phyloP scores from a whole-genome alignment of 176 grass and related monocot genomes.

The Thalia dealbata region DNA sequence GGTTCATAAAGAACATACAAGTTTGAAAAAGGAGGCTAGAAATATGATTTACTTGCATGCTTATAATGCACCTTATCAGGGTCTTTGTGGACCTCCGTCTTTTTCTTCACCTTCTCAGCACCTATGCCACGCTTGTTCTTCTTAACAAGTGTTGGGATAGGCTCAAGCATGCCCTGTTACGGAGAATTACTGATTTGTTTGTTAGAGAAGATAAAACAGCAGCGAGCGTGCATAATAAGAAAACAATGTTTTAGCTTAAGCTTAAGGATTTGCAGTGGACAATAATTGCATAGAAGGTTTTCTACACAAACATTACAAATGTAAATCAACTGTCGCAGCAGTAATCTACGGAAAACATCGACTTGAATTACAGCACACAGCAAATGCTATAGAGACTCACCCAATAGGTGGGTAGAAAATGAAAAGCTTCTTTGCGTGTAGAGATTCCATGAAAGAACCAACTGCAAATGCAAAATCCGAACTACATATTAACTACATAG shows the following conservation, averaged over 20 bases:
- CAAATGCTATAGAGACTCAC: too few species aligned
- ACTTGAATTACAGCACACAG: too few species aligned
- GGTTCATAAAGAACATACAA: too few species aligned
- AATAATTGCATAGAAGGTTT: too few species aligned
- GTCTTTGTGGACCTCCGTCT: constrained; percentile 31
- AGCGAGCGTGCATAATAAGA: background rate
- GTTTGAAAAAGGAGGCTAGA: too few species aligned
- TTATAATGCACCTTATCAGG: constrained; percentile 32
- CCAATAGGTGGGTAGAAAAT: too few species aligned
- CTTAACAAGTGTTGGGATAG: constrained; percentile 63
- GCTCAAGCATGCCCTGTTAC: constrained; percentile 67
- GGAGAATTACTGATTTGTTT: background rate
- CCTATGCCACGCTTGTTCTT: constrained; percentile 83
- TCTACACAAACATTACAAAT: too few species aligned
- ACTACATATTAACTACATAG: background rate
- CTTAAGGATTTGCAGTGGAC: background rate
- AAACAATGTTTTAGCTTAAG: background rate
- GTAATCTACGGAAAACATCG: too few species aligned
- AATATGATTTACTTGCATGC: background rate
- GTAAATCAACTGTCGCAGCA: too few species aligned
- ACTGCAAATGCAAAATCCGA: background rate
- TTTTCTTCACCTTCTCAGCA: constrained; percentile 52
- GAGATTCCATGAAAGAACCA: too few species aligned
- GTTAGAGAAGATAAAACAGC: background rate
- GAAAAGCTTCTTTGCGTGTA: too few species aligned